These are phyloP conservation scores for Leccinellum rugosiceps DNA, from an alignment of 768 basidiomycete genomes.

Conservation along the genomic window DNA sequence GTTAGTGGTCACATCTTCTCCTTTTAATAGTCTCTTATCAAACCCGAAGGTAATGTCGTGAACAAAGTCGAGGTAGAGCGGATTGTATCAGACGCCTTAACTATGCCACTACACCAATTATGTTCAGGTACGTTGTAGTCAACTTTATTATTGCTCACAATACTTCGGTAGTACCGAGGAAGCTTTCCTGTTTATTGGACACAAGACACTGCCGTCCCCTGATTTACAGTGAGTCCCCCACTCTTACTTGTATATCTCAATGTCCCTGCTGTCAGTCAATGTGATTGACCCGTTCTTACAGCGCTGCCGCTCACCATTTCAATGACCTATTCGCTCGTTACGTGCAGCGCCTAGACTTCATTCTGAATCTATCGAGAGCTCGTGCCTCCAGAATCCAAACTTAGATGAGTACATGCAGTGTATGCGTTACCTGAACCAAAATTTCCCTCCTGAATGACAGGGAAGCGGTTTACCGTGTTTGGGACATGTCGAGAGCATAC, in stretches of 20 bases:
- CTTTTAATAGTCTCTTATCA: neutral
- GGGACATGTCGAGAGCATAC: constrained; percentile 95
- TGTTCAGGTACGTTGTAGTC: constrained; percentile 61
- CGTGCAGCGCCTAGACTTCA: constrained; percentile 83
- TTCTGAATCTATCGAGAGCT: constrained; percentile 95
- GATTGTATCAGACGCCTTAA: constrained; percentile 87
- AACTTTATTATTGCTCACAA: neutral
- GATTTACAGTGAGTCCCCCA: constrained; percentile 74
- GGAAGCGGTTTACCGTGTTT: constrained; percentile 88
- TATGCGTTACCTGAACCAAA: constrained; percentile 89
- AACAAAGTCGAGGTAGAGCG: constrained; percentile 99
- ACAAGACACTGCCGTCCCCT: constrained; percentile 90
- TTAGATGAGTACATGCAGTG: constrained; percentile 94
- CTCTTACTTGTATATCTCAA: neutral
- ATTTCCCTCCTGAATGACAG: constrained; percentile 83
- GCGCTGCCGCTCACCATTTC: constrained; percentile 90
- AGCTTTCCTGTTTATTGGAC: constrained; percentile 98
- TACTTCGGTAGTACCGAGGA: constrained; percentile 69
- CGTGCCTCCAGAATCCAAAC: constrained; percentile 81
- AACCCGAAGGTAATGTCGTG: constrained; percentile 80
- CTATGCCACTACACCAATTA: constrained; percentile 94
- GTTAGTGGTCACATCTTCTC: constrained; percentile 34
- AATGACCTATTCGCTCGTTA: constrained; percentile 88
- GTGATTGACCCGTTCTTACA: constrained; percentile 94
- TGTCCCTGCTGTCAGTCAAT: constrained; percentile 57